Evolutionary conservation across 2,329 filamentous ascomycete species (phyloP).

Genomic region (Sclerotinia sclerotiorum): DNA sequence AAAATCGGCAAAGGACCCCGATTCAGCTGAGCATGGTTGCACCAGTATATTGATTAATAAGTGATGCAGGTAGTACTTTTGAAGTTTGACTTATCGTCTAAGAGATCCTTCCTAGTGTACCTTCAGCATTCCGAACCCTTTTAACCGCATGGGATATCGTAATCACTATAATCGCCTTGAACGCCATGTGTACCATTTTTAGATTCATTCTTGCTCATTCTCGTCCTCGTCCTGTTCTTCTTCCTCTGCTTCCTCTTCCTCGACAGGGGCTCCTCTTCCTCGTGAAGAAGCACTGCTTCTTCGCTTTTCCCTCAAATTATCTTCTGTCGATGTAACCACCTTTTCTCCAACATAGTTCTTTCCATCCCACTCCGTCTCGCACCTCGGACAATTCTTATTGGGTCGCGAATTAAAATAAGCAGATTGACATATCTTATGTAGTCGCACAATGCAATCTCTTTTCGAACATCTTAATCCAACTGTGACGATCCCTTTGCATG

Average conservation of each 20-base stretch:
- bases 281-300: conserved; percentile 32
- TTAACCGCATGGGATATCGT: conserved; percentile 14
- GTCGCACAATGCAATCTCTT: conserved; percentile 63
- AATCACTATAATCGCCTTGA: background rate
- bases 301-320: conserved; percentile 38
- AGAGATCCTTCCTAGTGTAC: background rate
- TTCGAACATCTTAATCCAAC: conserved; percentile 74
- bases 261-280: conserved; percentile 24
- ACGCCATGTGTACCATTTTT: conserved; percentile 10
- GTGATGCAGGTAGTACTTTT: background rate
- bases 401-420: conserved; percentile 65
- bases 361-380: conserved; percentile 51
- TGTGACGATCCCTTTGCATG: conserved; percentile 88
- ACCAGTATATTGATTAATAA: background rate
- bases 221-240: conserved; percentile 24
- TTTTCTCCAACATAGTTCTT: conserved; percentile 40
- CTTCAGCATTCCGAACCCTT: background rate
- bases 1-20: background rate
- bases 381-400: conserved; percentile 64
- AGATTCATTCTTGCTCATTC: conserved; percentile 4
- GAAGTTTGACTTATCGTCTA: background rate
- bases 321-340: conserved; percentile 39
- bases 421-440: conserved; percentile 75
- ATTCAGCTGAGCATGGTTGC: background rate
- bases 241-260: conserved; percentile 25